Base-by-base conservation (phyloP, 352 stramenopile genomes). In the Globisporangium sylvaticum region DNA sequence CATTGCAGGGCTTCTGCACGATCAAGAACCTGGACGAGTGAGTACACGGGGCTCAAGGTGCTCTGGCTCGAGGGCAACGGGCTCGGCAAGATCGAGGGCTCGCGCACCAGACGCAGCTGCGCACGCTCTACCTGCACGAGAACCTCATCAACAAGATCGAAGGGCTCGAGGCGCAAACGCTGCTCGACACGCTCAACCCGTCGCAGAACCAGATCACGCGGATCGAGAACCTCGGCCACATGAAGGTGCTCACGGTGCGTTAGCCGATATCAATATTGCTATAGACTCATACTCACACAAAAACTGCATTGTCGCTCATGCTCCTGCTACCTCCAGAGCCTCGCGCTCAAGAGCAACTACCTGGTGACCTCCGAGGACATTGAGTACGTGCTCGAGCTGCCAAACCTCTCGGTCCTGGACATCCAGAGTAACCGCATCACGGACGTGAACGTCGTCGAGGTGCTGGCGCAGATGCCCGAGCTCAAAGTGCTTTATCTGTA, bases 51-150 rank as follows among this genome's bases (percentile, higher is more conserved):
- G 1, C 75, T 98, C 27, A 97, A 97, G 67, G 92, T 96, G 27
- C 76, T 98, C 25, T 98, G 92, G 94, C 83, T 98, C 31, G 95
- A 98, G 67, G 94, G 95, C 58, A 98, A 98, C 65, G 95, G 94
- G 0, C 73, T 98, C 12, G 69, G 69, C 1, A 83, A 80, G 24
- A 98, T 98, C 69, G 83, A 98, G 70, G 92, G 0, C 80, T 99
- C 22, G 79, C 95, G 58, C 68, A 89, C 52, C 88, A 97, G 63
- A 96, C 74, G 42, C 67, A 94, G 64, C 79, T 98, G 61, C 82
- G 91, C 34, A 96, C 89, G 29, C 80, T 99, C 4, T 98, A 98
- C 65, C 75, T 98, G 37, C 94, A 99, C 53, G 94, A 98, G 70
- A 99, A 99, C 62, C 72, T 97, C 29, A 97, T 99, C 66, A 91